A percentile compares a stretch with the other conserved stretches of the same genome.
Evolutionary conservation across 768 basidiomycete species (phyloP).

Genomic region (Russula foetens): DNA sequence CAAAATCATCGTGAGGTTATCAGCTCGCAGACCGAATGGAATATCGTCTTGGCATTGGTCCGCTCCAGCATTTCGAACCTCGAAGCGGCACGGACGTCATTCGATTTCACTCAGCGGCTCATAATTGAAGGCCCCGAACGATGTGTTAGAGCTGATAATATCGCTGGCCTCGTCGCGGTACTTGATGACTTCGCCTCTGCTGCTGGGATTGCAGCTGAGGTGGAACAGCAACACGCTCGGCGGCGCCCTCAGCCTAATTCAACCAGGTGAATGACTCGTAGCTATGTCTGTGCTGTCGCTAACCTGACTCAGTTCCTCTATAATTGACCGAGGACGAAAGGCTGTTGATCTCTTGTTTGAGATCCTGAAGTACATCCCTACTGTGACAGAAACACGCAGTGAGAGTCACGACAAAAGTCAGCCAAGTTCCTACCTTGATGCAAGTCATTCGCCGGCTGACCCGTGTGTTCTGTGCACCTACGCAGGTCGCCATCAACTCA

Average conservation of each 20-base stretch:
- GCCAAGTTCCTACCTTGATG: background rate
- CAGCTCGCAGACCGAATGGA: constrained; percentile 93
- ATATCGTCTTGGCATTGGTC: constrained; percentile 80
- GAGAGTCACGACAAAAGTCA: constrained; percentile 36
- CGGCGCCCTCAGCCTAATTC: constrained; percentile 42
- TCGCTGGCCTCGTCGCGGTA: constrained; percentile 66
- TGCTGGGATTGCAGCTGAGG: constrained; percentile 54
- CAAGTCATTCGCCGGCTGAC: background rate
- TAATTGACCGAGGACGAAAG: constrained; percentile 71
- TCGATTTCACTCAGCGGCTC: constrained; percentile 68
- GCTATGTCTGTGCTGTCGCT: background rate
- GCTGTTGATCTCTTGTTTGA: constrained; percentile 76
- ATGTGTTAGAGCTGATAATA: constrained; percentile 68
- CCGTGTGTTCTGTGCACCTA: background rate
- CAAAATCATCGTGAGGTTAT: constrained; percentile 68
- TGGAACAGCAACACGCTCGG: constrained; percentile 46
- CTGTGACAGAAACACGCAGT: constrained; percentile 43
- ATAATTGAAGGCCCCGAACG: constrained; percentile 52
- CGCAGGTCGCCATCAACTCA: constrained; percentile 18
- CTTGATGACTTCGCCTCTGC: constrained; percentile 81
- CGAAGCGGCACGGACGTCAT: constrained; percentile 79
- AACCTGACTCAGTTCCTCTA: constrained; percentile 48
- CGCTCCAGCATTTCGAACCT: constrained; percentile 79
- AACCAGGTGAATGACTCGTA: constrained; percentile 37
- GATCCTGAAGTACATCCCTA: constrained; percentile 57